These are phyloP conservation scores for Crepidotus variabilis DNA, from an alignment of 768 basidiomycete genomes.

Conservation along the genomic window DNA sequence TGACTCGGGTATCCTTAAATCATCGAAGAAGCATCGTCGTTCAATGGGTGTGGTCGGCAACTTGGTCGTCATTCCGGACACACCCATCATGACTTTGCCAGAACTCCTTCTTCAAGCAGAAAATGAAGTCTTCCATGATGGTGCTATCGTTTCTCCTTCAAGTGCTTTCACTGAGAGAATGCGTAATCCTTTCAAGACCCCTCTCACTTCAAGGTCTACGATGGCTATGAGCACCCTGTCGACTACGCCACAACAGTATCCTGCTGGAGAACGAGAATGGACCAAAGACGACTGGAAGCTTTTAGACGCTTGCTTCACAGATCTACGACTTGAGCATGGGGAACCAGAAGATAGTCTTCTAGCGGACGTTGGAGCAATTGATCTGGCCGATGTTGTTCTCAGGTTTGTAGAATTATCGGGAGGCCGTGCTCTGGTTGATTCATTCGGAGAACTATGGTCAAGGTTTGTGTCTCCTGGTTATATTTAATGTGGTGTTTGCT, in stretches of 20 bases:
- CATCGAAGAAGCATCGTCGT: slow-evolving; percentile 23
- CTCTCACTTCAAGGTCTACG: slow-evolving; percentile 11
- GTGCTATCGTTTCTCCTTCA: neutral
- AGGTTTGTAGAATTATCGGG: slow-evolving; percentile 53
- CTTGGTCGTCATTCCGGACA: slow-evolving; percentile 50
- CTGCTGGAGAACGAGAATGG: slow-evolving; percentile 42
- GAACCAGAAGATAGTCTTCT: slow-evolving; percentile 22
- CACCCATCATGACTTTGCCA: slow-evolving; percentile 49
- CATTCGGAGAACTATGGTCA: slow-evolving; percentile 52
- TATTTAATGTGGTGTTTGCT: neutral
- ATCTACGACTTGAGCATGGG: slow-evolving; percentile 55
- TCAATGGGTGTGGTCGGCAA: slow-evolving; percentile 46
- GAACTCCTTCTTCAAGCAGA: slow-evolving; percentile 61
- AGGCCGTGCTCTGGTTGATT: slow-evolving; percentile 32
- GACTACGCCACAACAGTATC: neutral
- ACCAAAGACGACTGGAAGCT: slow-evolving; percentile 76
- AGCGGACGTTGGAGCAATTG: slow-evolving; percentile 50
- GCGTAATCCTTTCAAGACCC: slow-evolving; percentile 27
- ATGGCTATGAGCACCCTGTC: neutral
- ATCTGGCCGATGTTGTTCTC: slow-evolving; percentile 53
- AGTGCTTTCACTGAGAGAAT: neutral
- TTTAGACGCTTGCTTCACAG: slow-evolving; percentile 76
- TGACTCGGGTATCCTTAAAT: slow-evolving; percentile 28
- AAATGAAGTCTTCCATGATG: slow-evolving; percentile 31
- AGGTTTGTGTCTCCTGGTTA: slow-evolving; percentile 40